Evolutionary conservation across 1,284 basidiomycete genomes (phyloP), one percentile per base, ranked within the genome.

Genomic region (Pseudomicrostroma phylloplanum): DNA sequence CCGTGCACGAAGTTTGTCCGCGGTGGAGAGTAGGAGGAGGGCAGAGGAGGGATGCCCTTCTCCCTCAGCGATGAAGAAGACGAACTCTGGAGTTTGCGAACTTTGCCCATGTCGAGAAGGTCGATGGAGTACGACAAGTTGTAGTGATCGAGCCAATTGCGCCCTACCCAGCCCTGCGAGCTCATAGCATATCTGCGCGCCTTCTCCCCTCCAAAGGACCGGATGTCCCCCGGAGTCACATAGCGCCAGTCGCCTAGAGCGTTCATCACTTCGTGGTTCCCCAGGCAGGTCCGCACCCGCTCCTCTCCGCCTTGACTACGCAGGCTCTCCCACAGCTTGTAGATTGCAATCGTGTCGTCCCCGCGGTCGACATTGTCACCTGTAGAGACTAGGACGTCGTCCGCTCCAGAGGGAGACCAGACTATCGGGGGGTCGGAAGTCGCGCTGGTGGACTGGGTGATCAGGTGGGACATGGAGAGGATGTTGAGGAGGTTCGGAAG

Each of bases 171-270:
- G 13, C 77, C 77, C 2, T 88, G 6, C 75, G 80, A 12, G 76
- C 72, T 67, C 60, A 79, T 72, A 25, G 71, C 74, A 0, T 58
- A 13, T 1, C 73, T 26, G 6, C 77, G 64, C 19, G 54, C 67
- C 1, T 62, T 41, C 0, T 55, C 21, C 0, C 76, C 76, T 12
- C 79, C 76, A 11, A 79, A 80, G 7, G 73, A 72, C 4, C 66
- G 67, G 3, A 81, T 74, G 61, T 82, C 81, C 11, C 77, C 76
- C 11, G 63, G 56, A 0, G 80, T 81, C 6, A 82, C 81, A 41
- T 81, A 82, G 1, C 81, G 61, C 80, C 80, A 81, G 63, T 82
- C 81, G 7, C 73, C 70, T 30, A 81, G 55, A 0, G 74, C 76
- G 55, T 80, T 80, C 80, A 79, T 77, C 21, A 78, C 55, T 53